Base-by-base conservation (phyloP, 2,329 filamentous ascomycete genomes). In the Albifimbria verrucaria region DNA sequence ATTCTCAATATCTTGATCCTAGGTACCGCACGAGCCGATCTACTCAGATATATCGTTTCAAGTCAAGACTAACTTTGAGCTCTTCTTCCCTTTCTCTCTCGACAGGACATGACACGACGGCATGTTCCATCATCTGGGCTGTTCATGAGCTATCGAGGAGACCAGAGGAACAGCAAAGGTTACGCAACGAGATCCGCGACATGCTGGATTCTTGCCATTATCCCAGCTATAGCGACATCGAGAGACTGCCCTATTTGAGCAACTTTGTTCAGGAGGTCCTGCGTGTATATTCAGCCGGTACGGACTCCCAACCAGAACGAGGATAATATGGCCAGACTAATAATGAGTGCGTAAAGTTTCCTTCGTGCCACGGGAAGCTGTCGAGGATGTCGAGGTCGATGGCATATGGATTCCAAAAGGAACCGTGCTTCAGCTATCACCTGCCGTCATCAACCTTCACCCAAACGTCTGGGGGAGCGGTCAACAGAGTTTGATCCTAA, bases 261-360 rank as follows among this genome's bases (percentile, higher is more conserved):
- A 73, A 75, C 52, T 70, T 79, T 48, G 65, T 72, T 56, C 73
- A 63, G 28, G 77, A 79, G 60, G 64, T 73, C 4, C 56, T 79
- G 32, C 69, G 77, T 2, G 64, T 75, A 42, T 74, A 71, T 55
- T 66, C 72, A 4, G 73, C 76, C 2, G 59, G 64, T 64, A 54
- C 55, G 60, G 42, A 28, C 15, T 11, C 1, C 25, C 2, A 32
- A 21, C 6, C 17, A 21, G n/a, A 21, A 20, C 42, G 11, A 15
- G 1, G 28, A 3, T 22, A 11, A 25, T 3, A 17, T 17, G 10
- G 22, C 23, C 1, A 2, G 1, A 45, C 49, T 59, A 52, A 60
- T 24, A 48, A 24, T 9, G 21, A 3, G 28, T 45, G 52, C n/a
- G 22, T 32, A 48, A n/a, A 62, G 72, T 66, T 9, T 65, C 68